Evolutionary conservation across 139 green algal genomes (phyloP).

Genomic region (Chlorella sp.): DNA sequence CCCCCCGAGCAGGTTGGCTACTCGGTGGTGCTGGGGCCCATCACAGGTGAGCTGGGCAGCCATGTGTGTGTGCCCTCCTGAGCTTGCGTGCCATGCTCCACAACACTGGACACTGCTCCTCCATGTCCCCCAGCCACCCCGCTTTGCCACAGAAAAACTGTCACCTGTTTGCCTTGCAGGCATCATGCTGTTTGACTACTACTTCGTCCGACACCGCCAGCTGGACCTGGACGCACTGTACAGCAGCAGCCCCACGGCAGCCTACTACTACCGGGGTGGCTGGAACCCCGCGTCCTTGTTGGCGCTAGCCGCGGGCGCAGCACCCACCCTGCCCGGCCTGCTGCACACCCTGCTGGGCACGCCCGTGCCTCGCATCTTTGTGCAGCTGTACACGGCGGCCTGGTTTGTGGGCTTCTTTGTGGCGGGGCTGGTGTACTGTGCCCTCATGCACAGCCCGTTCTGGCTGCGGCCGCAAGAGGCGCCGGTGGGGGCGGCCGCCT

Average conservation of each 20-base stretch:
- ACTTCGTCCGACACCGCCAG: neutral
- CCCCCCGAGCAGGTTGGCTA: neutral
- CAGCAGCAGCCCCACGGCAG: neutral
- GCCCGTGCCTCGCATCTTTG: neutral
- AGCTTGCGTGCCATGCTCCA: too few species aligned
- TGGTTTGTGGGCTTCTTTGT: constrained; percentile 5
- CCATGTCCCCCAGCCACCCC: too few species aligned
- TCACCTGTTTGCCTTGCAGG: too few species aligned
- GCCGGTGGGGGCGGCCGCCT: neutral
- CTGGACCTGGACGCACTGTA: constrained; percentile 8
- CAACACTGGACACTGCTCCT: too few species aligned
- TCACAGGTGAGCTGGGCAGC: neutral
- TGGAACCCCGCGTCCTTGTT: neutral
- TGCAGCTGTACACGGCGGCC: neutral
- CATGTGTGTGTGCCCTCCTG: too few species aligned
- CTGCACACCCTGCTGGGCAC: constrained; percentile 8
- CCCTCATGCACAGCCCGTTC: neutral
- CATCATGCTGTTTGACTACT: neutral
- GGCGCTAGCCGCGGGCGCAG: neutral
- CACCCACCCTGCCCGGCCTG: constrained; percentile 7
- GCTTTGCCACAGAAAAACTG: too few species aligned
- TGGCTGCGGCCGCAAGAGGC: constrained; percentile 8
- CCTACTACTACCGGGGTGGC: neutral
- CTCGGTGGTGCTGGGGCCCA: neutral
- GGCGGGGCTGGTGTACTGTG: neutral